Conservation (phyloP, 176 grass and related monocot genomes). For the Melocanna baccifera region DNA sequence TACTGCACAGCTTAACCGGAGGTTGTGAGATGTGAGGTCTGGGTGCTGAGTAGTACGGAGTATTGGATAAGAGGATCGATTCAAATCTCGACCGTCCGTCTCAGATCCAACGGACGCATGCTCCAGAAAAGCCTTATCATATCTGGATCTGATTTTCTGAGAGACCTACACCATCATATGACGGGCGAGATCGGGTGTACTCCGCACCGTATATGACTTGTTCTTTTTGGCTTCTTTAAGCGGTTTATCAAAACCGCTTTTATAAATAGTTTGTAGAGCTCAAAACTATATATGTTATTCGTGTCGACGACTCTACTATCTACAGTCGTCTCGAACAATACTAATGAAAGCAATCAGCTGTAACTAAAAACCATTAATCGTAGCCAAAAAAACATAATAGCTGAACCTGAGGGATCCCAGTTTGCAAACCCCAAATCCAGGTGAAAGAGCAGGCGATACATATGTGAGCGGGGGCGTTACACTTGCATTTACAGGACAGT, state of each 20-base stretch:
- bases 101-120: not conserved
- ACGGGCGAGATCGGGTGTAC: not conserved
- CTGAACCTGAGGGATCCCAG: not conserved
- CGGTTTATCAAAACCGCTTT: no score
- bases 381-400: no score
- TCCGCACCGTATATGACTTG: no score
- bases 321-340: no score
- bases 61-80: not conserved
- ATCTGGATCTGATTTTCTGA: not conserved
- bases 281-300: no score
- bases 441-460: not conserved
- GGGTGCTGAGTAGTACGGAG: not conserved
- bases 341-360: no score
- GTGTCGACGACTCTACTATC: no score
- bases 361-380: no score
- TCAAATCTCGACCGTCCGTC: not conserved
- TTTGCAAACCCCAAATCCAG: not conserved
- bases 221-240: no score
- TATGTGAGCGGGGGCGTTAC: not conserved
- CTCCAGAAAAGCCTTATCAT: not conserved
- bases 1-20: not conserved
- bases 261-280: no score
- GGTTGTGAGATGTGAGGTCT: not conserved
- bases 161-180: not conserved
- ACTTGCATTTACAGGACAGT: not conserved